Conservation (phyloP, 1,284 basidiomycete genomes). For the Sporisorium sorghi region DNA sequence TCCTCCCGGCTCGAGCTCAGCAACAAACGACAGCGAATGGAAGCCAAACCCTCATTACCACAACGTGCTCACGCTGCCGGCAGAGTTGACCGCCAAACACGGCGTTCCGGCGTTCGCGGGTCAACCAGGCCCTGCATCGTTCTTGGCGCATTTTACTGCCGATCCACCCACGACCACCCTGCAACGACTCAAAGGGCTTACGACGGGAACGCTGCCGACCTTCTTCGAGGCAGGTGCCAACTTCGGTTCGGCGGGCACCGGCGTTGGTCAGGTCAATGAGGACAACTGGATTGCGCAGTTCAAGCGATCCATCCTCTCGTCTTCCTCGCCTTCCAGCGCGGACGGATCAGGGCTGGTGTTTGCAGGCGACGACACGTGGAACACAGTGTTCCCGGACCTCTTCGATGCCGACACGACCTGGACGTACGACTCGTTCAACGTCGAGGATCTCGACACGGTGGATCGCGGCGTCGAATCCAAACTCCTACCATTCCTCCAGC, state of each 20-base stretch:
- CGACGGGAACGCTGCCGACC: slow-evolving; percentile 93
- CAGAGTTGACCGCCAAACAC: slow-evolving; percentile 74
- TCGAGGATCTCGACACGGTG: slow-evolving; percentile 96
- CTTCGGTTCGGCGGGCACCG: slow-evolving; percentile 75
- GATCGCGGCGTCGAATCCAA: slow-evolving; percentile 87
- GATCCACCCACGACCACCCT: slow-evolving; percentile 96
- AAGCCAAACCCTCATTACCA: slow-evolving; percentile 76
- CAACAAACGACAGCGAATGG: slow-evolving; percentile 15
- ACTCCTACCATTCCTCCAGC: slow-evolving; percentile 82
- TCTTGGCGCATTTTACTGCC: slow-evolving; percentile 87
- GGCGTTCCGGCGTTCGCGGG: slow-evolving; percentile 16
- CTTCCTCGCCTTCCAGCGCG: not conserved
- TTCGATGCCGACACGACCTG: slow-evolving; percentile 80
- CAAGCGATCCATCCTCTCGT: slow-evolving; percentile 63
- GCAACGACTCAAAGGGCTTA: slow-evolving; percentile 93
- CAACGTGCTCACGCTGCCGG: slow-evolving; percentile 82
- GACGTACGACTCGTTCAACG: slow-evolving; percentile 96
- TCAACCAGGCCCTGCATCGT: slow-evolving; percentile 73
- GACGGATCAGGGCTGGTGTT: slow-evolving; percentile 73
- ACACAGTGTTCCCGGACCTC: slow-evolving; percentile 82
- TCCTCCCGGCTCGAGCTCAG: slow-evolving; percentile 72
- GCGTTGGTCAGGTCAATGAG: slow-evolving; percentile 76
- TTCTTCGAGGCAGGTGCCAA: slow-evolving; percentile 94
- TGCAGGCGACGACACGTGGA: slow-evolving; percentile 98
- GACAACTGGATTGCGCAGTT: slow-evolving; percentile 77